Percentiles rank a stretch among this genome's conserved stretches.
These are phyloP conservation scores for Uronychia binucleata DNA, from an alignment of 73 alveolate species.

Conservation along the genomic window DNA sequence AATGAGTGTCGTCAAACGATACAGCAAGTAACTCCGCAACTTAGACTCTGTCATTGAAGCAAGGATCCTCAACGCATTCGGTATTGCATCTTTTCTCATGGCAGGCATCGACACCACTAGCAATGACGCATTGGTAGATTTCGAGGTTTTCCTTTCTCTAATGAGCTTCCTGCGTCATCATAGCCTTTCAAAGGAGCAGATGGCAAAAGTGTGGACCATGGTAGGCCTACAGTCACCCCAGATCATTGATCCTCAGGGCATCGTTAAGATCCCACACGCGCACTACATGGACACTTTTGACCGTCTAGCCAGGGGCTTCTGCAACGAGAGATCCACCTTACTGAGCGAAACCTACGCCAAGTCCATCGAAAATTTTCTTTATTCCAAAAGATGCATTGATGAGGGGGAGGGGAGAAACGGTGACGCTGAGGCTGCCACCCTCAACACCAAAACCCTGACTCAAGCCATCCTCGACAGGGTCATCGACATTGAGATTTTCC, in stretches of 20 bases:
- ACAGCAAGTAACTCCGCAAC: neutral
- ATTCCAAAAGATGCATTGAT: neutral
- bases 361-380: neutral
- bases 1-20: neutral
- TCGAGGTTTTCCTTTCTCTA: neutral
- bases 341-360: neutral
- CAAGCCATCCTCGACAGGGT: neutral
- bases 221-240: neutral
- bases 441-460: neutral
- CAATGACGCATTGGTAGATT: neutral
- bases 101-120: neutral
- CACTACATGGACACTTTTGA: neutral
- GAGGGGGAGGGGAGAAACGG: neutral
- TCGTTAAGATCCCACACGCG: neutral
- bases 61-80: neutral
- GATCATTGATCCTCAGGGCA: neutral
- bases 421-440: neutral
- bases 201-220: neutral
- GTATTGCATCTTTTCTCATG: neutral
- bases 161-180: neutral
- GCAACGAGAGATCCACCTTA: neutral
- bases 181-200: neutral
- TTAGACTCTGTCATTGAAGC: neutral
- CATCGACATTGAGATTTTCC: neutral
- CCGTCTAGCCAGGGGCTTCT: neutral